Evolutionary conservation across 257 asterid species (phyloP).

Genomic region (Solanum dulcamara): DNA sequence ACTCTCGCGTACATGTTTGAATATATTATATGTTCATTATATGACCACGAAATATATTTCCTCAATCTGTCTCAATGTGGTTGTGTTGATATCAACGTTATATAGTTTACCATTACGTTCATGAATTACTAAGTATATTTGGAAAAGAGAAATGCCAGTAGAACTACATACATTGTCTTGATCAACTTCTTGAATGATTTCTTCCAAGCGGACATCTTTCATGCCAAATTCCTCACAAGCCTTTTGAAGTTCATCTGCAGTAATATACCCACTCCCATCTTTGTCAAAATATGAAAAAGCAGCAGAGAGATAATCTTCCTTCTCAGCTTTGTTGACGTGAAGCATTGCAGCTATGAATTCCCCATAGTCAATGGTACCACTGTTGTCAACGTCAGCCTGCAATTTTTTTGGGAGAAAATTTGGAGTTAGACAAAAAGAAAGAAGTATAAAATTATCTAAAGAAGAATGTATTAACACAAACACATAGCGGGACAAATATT

Average conservation of each 20-base stretch:
- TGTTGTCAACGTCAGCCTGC: slow-evolving; percentile 22
- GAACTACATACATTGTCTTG: slow-evolving; percentile 15
- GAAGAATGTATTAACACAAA: background rate
- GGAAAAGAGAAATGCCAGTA: background rate
- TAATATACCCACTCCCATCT: slow-evolving; percentile 24
- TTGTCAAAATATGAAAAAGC: slow-evolving; percentile 25
- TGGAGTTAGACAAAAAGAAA: background rate
- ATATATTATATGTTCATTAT: background rate
- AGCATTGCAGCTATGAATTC: slow-evolving; percentile 22
- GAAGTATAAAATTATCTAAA: background rate
- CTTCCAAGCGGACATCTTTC: slow-evolving; percentile 13
- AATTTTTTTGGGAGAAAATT: background rate
- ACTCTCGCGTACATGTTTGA: background rate
- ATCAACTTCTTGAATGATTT: slow-evolving; percentile 22
- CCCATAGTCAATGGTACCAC: slow-evolving; percentile 21
- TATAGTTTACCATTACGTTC: background rate
- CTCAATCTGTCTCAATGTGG: background rate
- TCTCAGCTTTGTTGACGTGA: slow-evolving; percentile 12
- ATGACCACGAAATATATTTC: background rate
- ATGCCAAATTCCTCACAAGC: slow-evolving; percentile 22
- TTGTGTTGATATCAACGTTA: background rate
- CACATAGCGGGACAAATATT: background rate
- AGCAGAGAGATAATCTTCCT: slow-evolving; percentile 15
- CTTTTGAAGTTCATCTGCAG: slow-evolving; percentile 20
- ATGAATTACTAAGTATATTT: background rate